Evolutionary conservation across 805 yeast species (phyloP).

Genomic region (Candida chilensis): DNA sequence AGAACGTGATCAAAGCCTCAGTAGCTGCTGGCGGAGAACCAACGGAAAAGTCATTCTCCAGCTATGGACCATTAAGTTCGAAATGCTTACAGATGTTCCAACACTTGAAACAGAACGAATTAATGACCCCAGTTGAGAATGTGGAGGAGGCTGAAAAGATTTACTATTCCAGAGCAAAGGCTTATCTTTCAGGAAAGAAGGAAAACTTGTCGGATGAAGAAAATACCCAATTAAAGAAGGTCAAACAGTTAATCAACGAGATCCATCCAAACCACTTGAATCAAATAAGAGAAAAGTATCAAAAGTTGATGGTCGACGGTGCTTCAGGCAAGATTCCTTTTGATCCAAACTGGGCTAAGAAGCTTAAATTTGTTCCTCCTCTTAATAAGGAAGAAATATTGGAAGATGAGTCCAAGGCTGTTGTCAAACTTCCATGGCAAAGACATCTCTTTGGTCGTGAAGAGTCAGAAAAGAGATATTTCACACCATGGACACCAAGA

Average conservation of each 20-base stretch:
- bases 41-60: slow-evolving; percentile 7
- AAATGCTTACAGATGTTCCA: slow-evolving; percentile 19
- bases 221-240: slow-evolving; percentile 14
- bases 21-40: slow-evolving; percentile 1
- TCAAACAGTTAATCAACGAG: slow-evolving; percentile 20
- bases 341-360: slow-evolving; percentile 40
- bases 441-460: slow-evolving; percentile 67
- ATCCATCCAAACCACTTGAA: slow-evolving; percentile 14
- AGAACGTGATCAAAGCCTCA: slow-evolving; percentile 21
- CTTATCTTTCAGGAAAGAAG: slow-evolving; percentile 1
- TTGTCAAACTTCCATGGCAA: slow-evolving; percentile 74
- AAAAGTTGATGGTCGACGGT: slow-evolving; percentile 15
- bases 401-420: slow-evolving; percentile 41
- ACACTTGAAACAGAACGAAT: slow-evolving; percentile 4
- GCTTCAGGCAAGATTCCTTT: slow-evolving; percentile 21
- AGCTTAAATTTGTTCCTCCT: slow-evolving; percentile 16
- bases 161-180: no score
- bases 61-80: slow-evolving; percentile 7
- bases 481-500: slow-evolving; percentile 96
- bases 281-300: slow-evolving; percentile 3
- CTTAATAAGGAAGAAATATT: slow-evolving; percentile 31
- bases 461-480: slow-evolving; percentile 71
- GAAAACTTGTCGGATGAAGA: slow-evolving; percentile 3
- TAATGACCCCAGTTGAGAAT: not conserved
- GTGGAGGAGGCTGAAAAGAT: no score